Evolutionary conservation across 106 monocot genomes (phyloP).

Genomic region (Gastrodia elata): DNA sequence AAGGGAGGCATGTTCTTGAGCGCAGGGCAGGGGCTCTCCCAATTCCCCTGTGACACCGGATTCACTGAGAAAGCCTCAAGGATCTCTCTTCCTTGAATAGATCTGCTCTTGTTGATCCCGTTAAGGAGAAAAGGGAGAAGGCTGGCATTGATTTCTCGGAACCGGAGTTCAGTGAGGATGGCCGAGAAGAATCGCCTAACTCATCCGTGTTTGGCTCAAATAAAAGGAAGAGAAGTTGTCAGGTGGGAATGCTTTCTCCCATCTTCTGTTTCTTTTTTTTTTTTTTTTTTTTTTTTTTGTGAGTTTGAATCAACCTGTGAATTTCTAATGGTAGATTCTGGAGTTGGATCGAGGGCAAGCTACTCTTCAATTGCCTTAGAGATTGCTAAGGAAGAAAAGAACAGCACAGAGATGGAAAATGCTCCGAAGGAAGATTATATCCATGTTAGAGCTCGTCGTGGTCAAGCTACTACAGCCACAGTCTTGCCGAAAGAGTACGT

Average conservation of each 20-base stretch:
- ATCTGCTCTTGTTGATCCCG: background rate
- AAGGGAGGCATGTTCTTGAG: conserved; percentile 10
- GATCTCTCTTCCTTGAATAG: conserved; percentile 39
- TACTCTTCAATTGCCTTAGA: background rate
- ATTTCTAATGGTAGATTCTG: conserved; percentile 14
- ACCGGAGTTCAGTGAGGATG: conserved; percentile 8
- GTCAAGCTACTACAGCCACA: conserved; percentile 54
- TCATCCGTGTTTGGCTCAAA: conserved; percentile 9
- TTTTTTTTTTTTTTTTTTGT: background rate
- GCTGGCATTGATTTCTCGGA: conserved; percentile 14
- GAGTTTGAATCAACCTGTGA: background rate
- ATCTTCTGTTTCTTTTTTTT: background rate
- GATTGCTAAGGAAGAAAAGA: conserved; percentile 17
- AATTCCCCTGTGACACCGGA: conserved; percentile 45
- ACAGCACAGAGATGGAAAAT: conserved; percentile 18
- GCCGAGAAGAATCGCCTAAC: conserved; percentile 9
- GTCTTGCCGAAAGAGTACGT: conserved; percentile 53
- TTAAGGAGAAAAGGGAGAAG: conserved; percentile 12
- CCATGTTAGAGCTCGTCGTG: conserved; percentile 53
- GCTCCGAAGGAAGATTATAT: conserved; percentile 26
- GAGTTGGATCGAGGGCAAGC: conserved; percentile 19
- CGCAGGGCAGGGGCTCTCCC: conserved; percentile 14
- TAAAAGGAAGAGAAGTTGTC: conserved; percentile 24
- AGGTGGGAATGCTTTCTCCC: conserved; percentile 14
- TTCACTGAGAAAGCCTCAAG: conserved; percentile 73